Percentiles rank a stretch among this genome's conserved stretches.
These are phyloP conservation scores for Cyberlindnera mississippiensis DNA, from an alignment of 805 yeast species.

Conservation along the genomic window DNA sequence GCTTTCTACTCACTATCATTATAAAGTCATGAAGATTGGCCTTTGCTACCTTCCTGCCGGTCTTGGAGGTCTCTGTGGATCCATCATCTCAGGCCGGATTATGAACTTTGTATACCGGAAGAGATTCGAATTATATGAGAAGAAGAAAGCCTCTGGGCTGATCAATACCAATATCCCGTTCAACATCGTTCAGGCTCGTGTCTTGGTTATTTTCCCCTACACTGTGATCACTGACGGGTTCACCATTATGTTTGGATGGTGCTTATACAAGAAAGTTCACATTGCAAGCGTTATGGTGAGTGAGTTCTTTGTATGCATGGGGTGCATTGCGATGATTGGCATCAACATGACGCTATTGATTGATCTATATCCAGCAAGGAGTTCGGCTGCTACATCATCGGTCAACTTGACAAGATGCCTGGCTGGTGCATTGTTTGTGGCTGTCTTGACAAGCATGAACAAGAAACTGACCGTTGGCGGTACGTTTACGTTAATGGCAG, in stretches of 20 bases:
- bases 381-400: constrained; percentile 73
- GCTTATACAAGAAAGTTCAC: constrained; percentile 38
- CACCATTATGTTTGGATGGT: constrained; percentile 68
- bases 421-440: constrained; percentile 67
- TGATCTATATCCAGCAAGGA: constrained; percentile 67
- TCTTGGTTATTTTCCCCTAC: constrained; percentile 46
- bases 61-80: constrained; percentile 56
- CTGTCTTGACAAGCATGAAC: constrained; percentile 61
- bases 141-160: constrained; percentile 23
- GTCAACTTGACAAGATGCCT: constrained; percentile 71
- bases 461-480: constrained; percentile 64
- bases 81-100: constrained; percentile 52
- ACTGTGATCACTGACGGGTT: constrained; percentile 36
- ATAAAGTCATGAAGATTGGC: constrained; percentile 57
- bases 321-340: constrained; percentile 56
- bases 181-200: constrained; percentile 52
- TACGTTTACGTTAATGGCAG: constrained; percentile 68
- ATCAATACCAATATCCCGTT: constrained; percentile 32
- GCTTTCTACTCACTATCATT: constrained; percentile 46
- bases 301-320: constrained; percentile 52
- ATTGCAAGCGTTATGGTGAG: constrained; percentile 37
- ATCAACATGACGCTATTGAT: constrained; percentile 63
- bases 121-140: constrained; percentile 19
- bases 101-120: constrained; percentile 43
- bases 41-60: constrained; percentile 75